Percentiles rank a stretch among this genome's conserved stretches.
Conservation (phyloP, 208 protist genomes). For the Leishmania tropica region DNA sequence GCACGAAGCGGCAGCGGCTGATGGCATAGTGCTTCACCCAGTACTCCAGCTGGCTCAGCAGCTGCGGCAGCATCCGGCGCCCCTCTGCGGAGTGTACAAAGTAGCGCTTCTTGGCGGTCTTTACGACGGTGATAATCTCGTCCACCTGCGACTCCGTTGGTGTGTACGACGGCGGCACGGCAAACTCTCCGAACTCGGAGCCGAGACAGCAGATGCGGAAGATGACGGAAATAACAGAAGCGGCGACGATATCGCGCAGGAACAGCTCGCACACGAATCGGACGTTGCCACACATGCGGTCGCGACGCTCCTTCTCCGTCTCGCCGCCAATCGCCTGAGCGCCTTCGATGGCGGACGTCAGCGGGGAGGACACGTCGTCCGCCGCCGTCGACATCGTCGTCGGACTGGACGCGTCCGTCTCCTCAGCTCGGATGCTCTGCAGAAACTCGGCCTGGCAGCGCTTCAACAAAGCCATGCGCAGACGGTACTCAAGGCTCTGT, state of each 20-base stretch:
- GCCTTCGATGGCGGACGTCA: conserved; percentile 3
- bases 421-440: conserved; percentile 25
- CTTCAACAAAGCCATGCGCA: conserved; percentile 66
- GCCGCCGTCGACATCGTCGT: background rate
- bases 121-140: conserved; percentile 60
- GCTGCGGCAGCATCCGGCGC: conserved; percentile 36
- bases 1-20: conserved; percentile 65
- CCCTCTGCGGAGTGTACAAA: conserved; percentile 52
- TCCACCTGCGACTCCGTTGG: conserved; percentile 76
- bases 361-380: background rate
- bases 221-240: conserved; percentile 66
- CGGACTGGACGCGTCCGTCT: conserved; percentile 1
- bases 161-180: conserved; percentile 56
- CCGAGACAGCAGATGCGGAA: conserved; percentile 56
- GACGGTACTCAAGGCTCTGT: conserved; percentile 69
- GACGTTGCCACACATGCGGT: conserved; percentile 74
- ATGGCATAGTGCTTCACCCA: conserved; percentile 68
- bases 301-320: conserved; percentile 55
- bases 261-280: conserved; percentile 82
- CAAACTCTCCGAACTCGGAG: conserved; percentile 42
- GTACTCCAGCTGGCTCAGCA: conserved; percentile 57
- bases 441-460: conserved; percentile 76
- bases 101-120: conserved; percentile 46
- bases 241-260: conserved; percentile 60
- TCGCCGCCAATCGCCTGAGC: conserved; percentile 20